Evolutionary conservation across 2,329 filamentous ascomycete species (phyloP).

Genomic region (Rhytidhysteron rufulum): DNA sequence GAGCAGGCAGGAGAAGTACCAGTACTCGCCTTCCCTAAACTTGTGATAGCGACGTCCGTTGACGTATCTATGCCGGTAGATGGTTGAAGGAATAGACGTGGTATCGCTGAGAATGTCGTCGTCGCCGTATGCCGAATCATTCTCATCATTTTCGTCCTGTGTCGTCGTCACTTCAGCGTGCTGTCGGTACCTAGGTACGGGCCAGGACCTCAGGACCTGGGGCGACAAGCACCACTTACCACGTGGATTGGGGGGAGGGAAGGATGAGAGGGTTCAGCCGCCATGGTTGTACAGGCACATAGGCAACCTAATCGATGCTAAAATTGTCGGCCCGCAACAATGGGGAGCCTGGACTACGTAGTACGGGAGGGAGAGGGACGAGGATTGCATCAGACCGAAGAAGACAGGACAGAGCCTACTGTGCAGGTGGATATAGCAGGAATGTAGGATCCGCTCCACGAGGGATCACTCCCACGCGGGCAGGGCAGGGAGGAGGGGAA

Average conservation of each 20-base stretch:
- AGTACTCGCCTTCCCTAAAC: conserved; percentile 27
- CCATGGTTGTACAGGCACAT: too few relatives aligned
- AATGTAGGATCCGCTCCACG: too few relatives aligned
- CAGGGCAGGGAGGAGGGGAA: too few relatives aligned
- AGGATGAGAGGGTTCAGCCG: neutral
- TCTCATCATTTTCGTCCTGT: neutral
- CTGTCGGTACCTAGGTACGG: too few relatives aligned
- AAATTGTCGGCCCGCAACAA: neutral
- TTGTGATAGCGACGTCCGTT: conserved; percentile 32
- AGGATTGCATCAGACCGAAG: neutral
- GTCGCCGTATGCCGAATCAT: neutral
- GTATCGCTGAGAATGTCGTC: neutral
- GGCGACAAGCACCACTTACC: neutral
- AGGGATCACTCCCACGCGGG: too few relatives aligned
- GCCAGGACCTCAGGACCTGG: too few relatives aligned
- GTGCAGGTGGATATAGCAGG: neutral
- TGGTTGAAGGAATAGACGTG: conserved; percentile 8
- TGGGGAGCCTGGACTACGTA: neutral
- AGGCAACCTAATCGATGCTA: too few relatives aligned
- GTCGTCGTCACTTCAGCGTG: too few relatives aligned
- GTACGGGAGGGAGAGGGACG: neutral
- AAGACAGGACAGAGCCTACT: neutral
- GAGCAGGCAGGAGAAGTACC: conserved; percentile 8
- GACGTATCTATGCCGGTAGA: conserved; percentile 25
- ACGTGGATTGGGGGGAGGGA: neutral